phyloP scores from a whole-genome alignment of 192 early-diverging fungal species.

The Funneliformis geosporum region DNA sequence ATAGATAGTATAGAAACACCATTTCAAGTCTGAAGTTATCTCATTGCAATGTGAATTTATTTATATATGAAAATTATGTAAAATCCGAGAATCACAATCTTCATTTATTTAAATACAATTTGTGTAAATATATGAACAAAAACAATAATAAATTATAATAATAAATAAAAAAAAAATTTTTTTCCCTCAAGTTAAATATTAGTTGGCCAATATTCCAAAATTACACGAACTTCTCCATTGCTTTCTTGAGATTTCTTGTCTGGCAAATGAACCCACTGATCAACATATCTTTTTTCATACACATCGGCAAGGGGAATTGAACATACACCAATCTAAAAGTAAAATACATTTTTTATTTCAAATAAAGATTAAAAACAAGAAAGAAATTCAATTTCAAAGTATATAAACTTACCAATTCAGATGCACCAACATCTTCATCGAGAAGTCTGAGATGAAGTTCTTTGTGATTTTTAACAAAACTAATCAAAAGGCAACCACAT shows the following conservation, averaged over 20 bases:
- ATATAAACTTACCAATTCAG: neutral
- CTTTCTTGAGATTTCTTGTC: neutral
- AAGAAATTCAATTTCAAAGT: neutral
- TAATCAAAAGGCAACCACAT: neutral
- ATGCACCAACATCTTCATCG: neutral
- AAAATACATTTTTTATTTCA: neutral
- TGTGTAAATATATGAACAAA: too few species aligned
- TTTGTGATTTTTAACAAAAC: neutral
- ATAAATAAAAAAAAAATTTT: too few species aligned
- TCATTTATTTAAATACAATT: too few species aligned
- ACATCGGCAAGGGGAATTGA: neutral
- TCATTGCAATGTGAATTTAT: too few species aligned
- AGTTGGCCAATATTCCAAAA: constrained; percentile 8
- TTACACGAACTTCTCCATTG: neutral
- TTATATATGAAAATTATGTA: too few species aligned
- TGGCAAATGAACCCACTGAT: neutral
- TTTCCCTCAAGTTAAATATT: too few species aligned
- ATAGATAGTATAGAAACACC: too few species aligned
- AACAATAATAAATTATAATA: too few species aligned
- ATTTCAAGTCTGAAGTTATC: too few species aligned
- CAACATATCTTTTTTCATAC: neutral
- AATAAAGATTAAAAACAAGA: neutral
- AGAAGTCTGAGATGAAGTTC: neutral
- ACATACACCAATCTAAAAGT: neutral
- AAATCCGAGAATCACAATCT: too few species aligned